A percentile compares a stretch with the other conserved stretches of the same genome.
phyloP scores from a whole-genome alignment of 2,329 filamentous ascomycete genomes.

The Venturiaceae sp. region DNA sequence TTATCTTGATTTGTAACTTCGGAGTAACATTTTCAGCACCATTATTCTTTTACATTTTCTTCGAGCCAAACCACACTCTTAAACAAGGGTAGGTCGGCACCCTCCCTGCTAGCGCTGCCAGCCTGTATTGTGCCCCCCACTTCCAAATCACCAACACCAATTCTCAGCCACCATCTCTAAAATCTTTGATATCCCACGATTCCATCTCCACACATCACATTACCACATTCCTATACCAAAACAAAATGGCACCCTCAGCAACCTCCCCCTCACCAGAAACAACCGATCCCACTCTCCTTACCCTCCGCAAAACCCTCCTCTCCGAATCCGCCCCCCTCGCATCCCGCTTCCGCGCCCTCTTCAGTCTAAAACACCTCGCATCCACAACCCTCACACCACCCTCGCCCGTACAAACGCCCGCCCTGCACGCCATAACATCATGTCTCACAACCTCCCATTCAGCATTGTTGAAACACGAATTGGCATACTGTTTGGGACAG shows the following conservation, averaged over 20 bases:
- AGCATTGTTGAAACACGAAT: constrained; percentile 87
- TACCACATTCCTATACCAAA: too few species aligned
- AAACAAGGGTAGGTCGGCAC: too few species aligned
- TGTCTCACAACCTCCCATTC: constrained; percentile 69
- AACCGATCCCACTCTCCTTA: constrained; percentile 42
- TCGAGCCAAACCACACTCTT: too few species aligned
- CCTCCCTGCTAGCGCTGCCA: too few species aligned
- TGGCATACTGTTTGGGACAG: constrained; percentile 95
- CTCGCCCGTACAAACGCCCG: constrained; percentile 44
- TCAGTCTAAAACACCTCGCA: constrained; percentile 92
- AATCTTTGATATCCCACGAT: too few species aligned
- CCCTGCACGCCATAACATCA: constrained; percentile 75
- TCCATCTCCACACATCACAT: too few species aligned
- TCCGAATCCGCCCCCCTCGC: constrained; percentile 76
- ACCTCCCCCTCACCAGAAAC: neutral
- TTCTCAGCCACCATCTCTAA: too few species aligned
- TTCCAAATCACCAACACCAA: too few species aligned
- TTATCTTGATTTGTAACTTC: too few species aligned
- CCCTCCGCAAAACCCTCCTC: constrained; percentile 65
- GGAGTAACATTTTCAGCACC: too few species aligned
- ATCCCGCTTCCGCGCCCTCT: constrained; percentile 88
- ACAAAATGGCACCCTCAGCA: neutral
- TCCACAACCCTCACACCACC: constrained; percentile 44
- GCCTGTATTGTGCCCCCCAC: too few species aligned
- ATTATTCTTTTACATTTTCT: too few species aligned